A percentile compares a stretch with the other conserved stretches of the same genome.
Evolutionary conservation across 83 land plant genomes (phyloP).

Genomic region (Thuja plicata): DNA sequence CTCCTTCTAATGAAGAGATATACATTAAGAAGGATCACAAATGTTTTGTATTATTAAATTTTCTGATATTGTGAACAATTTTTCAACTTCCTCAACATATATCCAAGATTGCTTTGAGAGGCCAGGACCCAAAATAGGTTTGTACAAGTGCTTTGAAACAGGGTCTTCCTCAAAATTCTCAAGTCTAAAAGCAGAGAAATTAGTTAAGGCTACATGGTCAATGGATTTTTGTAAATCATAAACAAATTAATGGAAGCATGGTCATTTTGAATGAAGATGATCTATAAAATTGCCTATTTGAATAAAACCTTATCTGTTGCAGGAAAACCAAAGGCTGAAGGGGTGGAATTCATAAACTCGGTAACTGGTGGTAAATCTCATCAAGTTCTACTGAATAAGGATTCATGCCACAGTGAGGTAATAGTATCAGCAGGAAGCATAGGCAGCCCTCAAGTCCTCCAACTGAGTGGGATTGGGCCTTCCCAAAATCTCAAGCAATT

Average conservation of each 20-base stretch:
- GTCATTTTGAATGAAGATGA: not conserved
- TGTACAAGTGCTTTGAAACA: no score
- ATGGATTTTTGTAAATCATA: no score
- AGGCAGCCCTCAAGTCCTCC: slow-evolving; percentile 41
- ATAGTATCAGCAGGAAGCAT: slow-evolving; percentile 43
- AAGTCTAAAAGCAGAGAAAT: no score
- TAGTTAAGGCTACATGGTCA: not conserved
- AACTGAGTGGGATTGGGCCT: slow-evolving; percentile 51
- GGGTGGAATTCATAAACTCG: slow-evolving; percentile 30
- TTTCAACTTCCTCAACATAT: not conserved
- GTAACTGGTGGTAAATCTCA: slow-evolving; percentile 16
- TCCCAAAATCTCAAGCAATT: slow-evolving; percentile 26
- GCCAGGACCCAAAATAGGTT: not conserved
- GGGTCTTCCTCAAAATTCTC: not conserved
- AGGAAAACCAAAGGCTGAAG: slow-evolving; percentile 22
- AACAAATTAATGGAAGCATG: not conserved
- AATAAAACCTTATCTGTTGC: not conserved
- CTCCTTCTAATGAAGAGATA: no score
- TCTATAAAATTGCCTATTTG: not conserved
- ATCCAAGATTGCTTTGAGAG: not conserved
- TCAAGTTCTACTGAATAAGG: slow-evolving; percentile 13
- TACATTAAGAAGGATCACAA: no score
- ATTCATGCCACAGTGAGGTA: slow-evolving; percentile 19
- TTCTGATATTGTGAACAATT: no score
- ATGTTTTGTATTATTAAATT: not conserved